Conservation (phyloP, 1,284 basidiomycete species). For the Pholiota adiposa region DNA sequence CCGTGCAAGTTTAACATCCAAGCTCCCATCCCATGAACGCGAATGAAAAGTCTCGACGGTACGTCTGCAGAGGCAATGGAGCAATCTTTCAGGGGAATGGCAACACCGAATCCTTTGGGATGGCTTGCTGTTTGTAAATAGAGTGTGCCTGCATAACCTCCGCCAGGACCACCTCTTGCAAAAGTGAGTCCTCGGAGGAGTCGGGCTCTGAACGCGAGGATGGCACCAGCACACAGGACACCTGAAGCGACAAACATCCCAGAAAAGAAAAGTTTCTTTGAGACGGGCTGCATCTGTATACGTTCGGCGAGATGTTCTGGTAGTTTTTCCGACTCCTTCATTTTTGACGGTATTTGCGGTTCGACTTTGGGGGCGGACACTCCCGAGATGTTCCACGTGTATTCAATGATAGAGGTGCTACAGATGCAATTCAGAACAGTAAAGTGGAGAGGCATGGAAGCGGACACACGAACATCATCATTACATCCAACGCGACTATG, state of each 20-base stretch:
- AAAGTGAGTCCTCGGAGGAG: neutral
- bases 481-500: constrained; percentile 22
- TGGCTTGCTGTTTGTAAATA: neutral
- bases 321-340: neutral
- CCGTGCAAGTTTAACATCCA: neutral
- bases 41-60: neutral
- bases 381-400: constrained; percentile 1
- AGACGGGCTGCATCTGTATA: neutral
- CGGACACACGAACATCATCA: constrained; percentile 24
- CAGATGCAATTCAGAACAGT: neutral
- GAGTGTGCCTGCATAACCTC: neutral
- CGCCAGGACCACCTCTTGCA: neutral
- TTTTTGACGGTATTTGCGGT: neutral
- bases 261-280: neutral
- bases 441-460: neutral
- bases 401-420: constrained; percentile 3
- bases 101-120: neutral
- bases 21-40: neutral
- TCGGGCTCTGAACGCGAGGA: neutral
- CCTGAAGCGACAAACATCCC: neutral
- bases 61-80: neutral
- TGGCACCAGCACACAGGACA: neutral
- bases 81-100: neutral
- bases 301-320: neutral
- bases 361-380: neutral